A percentile compares a stretch with the other conserved stretches of the same genome.
These are phyloP conservation scores for Coprinopsis cinerea DNA, from an alignment of 768 basidiomycete species.

Conservation along the genomic window DNA sequence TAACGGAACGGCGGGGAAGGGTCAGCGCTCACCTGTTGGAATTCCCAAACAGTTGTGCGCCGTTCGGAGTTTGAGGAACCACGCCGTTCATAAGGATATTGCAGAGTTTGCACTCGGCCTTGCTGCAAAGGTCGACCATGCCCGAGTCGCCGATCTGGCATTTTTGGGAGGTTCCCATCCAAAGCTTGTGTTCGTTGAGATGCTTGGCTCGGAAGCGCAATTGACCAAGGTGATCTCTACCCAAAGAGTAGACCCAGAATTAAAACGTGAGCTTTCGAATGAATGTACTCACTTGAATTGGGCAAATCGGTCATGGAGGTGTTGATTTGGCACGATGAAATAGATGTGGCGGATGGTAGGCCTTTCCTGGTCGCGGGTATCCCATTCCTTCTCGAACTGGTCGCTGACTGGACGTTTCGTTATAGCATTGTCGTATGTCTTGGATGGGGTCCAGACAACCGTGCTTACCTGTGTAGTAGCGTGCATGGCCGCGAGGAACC, in stretches of 20 bases:
- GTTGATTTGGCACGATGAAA: constrained; percentile 8
- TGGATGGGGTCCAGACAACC: neutral
- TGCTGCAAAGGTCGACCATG: constrained; percentile 15
- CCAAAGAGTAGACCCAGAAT: neutral
- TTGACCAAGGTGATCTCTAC: neutral
- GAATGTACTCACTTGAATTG: constrained; percentile 12
- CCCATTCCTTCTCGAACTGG: constrained; percentile 9
- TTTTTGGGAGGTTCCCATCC: constrained; percentile 17
- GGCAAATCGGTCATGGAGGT: constrained; percentile 5
- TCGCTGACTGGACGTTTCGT: constrained; percentile 2
- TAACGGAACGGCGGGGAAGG: neutral
- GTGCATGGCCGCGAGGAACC: constrained; percentile 21
- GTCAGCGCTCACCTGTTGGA: neutral
- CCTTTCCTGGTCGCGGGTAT: neutral
- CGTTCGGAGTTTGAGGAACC: neutral
- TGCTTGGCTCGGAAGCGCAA: neutral
- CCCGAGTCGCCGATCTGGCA: constrained; percentile 22
- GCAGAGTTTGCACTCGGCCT: constrained; percentile 19
- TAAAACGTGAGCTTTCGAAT: too few species aligned
- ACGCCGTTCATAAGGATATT: constrained; percentile 11
- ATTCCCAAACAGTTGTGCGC: neutral
- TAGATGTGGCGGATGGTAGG: constrained; percentile 16
- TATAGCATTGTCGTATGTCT: constrained; percentile 5
- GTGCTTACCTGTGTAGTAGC: constrained; percentile 17
- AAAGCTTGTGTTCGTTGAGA: constrained; percentile 13